Evolutionary conservation across 2,329 filamentous ascomycete species (phyloP).

Genomic region (Sclerotinia subarctica): DNA sequence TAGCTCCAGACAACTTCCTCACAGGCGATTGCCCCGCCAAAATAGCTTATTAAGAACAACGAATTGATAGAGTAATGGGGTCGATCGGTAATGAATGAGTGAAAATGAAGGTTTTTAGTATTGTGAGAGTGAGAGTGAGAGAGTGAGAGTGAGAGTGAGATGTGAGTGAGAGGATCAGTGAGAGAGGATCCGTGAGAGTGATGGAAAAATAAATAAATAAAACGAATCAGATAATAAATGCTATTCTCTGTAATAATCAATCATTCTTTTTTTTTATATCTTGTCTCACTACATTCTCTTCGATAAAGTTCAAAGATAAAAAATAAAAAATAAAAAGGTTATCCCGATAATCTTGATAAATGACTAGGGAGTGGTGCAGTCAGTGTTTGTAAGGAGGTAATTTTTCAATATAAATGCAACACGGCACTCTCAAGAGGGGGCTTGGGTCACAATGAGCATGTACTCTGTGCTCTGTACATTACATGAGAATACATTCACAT

Average conservation of each 20-base stretch:
- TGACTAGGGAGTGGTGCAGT: not conserved
- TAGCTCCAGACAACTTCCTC: conserved; percentile 12
- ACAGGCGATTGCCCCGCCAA: conserved; percentile 25
- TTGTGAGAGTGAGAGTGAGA: too few relatives aligned
- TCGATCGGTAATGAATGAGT: not conserved
- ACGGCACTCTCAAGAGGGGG: not conserved
- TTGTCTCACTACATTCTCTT: not conserved
- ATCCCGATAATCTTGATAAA: not conserved
- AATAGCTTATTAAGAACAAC: not conserved
- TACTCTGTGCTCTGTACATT: too few relatives aligned
- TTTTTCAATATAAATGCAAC: not conserved
- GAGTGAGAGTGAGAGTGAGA: not conserved
- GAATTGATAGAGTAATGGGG: too few relatives aligned
- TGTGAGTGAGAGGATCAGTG: too few relatives aligned
- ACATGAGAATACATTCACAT: not conserved
- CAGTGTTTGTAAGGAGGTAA: not conserved
- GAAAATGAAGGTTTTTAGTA: not conserved
- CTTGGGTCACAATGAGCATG: not conserved
- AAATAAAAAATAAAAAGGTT: not conserved
- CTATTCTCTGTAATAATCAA: not conserved
- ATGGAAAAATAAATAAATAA: not conserved
- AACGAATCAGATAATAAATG: not conserved
- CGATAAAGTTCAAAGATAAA: not conserved
- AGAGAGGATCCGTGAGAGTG: too few relatives aligned
- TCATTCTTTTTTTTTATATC: not conserved